Conservation (phyloP, 495 filamentous ascomycete species). For the Pyronema domesticum region DNA sequence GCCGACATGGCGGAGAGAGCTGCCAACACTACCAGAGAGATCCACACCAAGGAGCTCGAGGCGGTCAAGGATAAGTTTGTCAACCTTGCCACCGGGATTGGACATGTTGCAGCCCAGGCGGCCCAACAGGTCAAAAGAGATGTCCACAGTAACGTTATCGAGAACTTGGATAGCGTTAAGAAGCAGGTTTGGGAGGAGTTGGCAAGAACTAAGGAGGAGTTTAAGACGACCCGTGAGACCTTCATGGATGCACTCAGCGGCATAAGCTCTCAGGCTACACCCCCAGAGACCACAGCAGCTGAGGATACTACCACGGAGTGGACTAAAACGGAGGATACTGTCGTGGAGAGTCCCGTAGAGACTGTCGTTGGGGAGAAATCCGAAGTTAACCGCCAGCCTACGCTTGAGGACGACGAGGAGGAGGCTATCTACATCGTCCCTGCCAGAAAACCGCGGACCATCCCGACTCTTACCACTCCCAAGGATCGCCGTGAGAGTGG, state of each 20-base stretch:
- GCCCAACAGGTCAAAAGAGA: conserved; percentile 8
- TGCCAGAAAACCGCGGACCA: too few relatives aligned
- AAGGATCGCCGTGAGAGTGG: too few relatives aligned
- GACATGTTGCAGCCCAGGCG: conserved; percentile 26
- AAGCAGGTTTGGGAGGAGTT: not conserved
- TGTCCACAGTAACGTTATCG: not conserved
- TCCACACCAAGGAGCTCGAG: conserved; percentile 29
- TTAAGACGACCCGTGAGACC: not conserved
- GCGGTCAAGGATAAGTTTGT: conserved; percentile 29
- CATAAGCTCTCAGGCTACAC: too few relatives aligned
- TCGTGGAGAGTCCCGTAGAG: not conserved
- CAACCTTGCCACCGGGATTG: conserved; percentile 31
- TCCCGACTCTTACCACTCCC: too few relatives aligned
- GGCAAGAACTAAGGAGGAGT: not conserved
- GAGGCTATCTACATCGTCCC: too few relatives aligned
- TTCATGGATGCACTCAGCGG: not conserved
- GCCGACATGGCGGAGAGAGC: conserved; percentile 28
- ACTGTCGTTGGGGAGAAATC: not conserved
- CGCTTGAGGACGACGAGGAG: not conserved
- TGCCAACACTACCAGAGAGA: conserved; percentile 26
- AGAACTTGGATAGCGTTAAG: conserved; percentile 1
- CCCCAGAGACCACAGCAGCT: not conserved
- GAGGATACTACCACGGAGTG: not conserved
- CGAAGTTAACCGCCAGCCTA: not conserved
- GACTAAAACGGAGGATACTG: not conserved